These are phyloP conservation scores for Tetracladium setigerum DNA, from an alignment of 495 filamentous ascomycete species.

Conservation along the genomic window DNA sequence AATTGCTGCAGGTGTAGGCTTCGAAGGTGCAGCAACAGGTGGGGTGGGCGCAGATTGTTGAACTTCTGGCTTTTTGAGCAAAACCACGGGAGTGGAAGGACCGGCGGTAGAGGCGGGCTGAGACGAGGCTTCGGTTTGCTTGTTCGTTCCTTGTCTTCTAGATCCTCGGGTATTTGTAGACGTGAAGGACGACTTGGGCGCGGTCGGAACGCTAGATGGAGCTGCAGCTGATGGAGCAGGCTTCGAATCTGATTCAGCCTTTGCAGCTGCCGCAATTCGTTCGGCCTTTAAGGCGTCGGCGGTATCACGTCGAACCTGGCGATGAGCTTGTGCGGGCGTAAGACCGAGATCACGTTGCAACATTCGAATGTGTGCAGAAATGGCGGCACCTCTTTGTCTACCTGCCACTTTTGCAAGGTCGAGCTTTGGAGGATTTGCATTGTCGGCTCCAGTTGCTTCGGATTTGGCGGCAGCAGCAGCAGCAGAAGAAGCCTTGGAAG, in stretches of 20 bases:
- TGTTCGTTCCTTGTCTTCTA: constrained; percentile 7
- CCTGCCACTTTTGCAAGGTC: constrained; percentile 28
- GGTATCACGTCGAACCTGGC: constrained; percentile 42
- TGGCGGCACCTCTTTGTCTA: constrained; percentile 58
- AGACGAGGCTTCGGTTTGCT: background rate
- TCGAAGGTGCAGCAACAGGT: constrained; percentile 20
- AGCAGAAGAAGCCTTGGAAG: constrained; percentile 42
- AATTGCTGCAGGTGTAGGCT: constrained; percentile 13
- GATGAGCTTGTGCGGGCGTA: constrained; percentile 50
- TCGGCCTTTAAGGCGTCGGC: constrained; percentile 35
- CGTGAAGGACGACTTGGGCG: constrained; percentile 13
- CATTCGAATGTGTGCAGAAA: constrained; percentile 71
- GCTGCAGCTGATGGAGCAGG: constrained; percentile 22
- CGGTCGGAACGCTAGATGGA: constrained; percentile 17
- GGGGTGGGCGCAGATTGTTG: constrained; percentile 22
- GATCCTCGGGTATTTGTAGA: constrained; percentile 9
- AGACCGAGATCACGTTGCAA: constrained; percentile 86
- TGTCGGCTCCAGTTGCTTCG: constrained; percentile 4
- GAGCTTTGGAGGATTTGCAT: constrained; percentile 10
- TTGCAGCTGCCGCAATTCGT: constrained; percentile 15
- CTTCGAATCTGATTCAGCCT: constrained; percentile 32
- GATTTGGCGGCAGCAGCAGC: constrained; percentile 28
- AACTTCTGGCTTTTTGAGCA: constrained; percentile 21
- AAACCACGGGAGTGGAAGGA: constrained; percentile 15
- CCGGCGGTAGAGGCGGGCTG: constrained; percentile 12